These are phyloP conservation scores for Teunomyces atbi DNA, from an alignment of 805 yeast genomes.

Conservation along the genomic window DNA sequence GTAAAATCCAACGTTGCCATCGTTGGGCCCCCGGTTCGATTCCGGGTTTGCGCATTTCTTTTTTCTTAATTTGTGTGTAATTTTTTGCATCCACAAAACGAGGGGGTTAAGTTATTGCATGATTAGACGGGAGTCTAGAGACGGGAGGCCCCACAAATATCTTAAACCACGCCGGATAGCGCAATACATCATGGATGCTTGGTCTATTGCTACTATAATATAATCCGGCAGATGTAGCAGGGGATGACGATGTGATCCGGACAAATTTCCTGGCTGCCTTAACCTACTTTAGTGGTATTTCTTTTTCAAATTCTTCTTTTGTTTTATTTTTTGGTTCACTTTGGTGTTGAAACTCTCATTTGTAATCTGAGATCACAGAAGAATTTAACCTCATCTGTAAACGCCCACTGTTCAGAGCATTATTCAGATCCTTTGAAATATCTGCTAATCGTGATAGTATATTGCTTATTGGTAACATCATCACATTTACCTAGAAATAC, in stretches of 20 bases:
- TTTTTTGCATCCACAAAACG: conserved; percentile 3
- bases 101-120: not conserved
- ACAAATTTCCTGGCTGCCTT: not conserved
- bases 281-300: not conserved
- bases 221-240: too few species aligned
- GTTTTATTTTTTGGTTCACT: not conserved
- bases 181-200: not conserved
- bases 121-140: not conserved
- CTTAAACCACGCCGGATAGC: not conserved
- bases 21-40: conserved; percentile 14
- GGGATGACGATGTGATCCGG: too few species aligned
- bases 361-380: conserved; percentile 4
- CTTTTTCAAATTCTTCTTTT: not conserved
- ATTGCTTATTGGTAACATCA: not conserved
- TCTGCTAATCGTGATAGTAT: not conserved
- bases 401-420: not conserved
- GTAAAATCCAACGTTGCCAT: conserved; percentile 8
- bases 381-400: not conserved
- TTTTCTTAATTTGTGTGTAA: not conserved
- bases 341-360: conserved; percentile 3
- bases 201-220: not conserved
- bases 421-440: not conserved
- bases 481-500: not conserved
- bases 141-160: not conserved
- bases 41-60: conserved; percentile 12